phyloP scores from a whole-genome alignment of 768 basidiomycete species.

The Naganishia vaughanmartiniae region DNA sequence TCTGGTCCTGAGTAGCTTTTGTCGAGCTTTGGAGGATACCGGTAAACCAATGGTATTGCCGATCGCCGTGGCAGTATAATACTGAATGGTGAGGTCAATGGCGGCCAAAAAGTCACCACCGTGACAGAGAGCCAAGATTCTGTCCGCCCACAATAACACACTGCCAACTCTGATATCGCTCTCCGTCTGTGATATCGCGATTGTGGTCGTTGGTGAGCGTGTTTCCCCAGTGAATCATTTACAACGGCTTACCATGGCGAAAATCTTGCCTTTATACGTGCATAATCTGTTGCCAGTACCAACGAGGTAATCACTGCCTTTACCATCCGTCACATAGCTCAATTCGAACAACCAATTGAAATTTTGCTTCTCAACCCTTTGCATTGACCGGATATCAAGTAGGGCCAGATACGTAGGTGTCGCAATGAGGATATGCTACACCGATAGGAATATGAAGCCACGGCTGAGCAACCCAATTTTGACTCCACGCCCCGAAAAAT shows the following conservation, averaged over 20 bases:
- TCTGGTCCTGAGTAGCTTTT: constrained; percentile 67
- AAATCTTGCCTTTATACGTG: constrained; percentile 85
- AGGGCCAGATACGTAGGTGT: constrained; percentile 64
- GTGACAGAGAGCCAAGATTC: constrained; percentile 76
- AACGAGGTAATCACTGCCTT: constrained; percentile 40
- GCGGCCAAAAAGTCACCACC: constrained; percentile 84
- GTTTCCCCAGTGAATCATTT: background rate
- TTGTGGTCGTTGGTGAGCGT: background rate
- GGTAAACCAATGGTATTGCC: constrained; percentile 87
- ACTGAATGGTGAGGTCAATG: constrained; percentile 77
- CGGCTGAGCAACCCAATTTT: constrained; percentile 8
- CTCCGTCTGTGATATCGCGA: constrained; percentile 7
- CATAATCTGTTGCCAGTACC: constrained; percentile 57
- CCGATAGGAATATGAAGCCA: background rate
- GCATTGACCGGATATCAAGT: constrained; percentile 63
- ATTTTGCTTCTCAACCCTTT: constrained; percentile 59
- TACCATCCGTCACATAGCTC: constrained; percentile 19
- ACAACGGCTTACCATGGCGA: constrained; percentile 65
- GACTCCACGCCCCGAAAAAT: background rate
- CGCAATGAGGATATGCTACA: constrained; percentile 67
- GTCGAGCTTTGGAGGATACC: constrained; percentile 61
- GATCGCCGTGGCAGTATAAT: constrained; percentile 70
- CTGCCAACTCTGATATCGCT: constrained; percentile 70
- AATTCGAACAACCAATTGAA: constrained; percentile 14
- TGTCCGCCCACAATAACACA: constrained; percentile 91